Percentiles rank a stretch among this genome's conserved stretches.
Evolutionary conservation across 2,329 filamentous ascomycete genomes (phyloP).

Genomic region (Daldinia sp.): DNA sequence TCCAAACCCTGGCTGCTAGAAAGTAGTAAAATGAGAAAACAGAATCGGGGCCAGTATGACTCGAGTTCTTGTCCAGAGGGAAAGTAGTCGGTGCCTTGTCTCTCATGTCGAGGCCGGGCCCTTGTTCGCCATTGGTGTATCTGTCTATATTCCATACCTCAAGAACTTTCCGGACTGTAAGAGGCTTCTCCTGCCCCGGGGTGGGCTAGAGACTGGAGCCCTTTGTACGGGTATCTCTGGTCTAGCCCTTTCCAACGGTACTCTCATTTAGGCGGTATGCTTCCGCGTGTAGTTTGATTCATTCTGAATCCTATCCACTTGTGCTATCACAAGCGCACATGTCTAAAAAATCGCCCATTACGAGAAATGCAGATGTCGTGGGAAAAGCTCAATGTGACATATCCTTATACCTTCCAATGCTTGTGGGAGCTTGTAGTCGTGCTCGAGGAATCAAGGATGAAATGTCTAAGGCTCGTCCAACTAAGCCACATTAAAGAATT

Average conservation of each 20-base stretch:
- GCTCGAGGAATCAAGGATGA: slow-evolving; percentile 33
- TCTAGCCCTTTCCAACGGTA: slow-evolving; percentile 37
- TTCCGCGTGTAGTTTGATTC: slow-evolving; percentile 41
- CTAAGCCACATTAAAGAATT: slow-evolving; percentile 66
- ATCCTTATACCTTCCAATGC: slow-evolving; percentile 35
- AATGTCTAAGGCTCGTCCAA: slow-evolving; percentile 29
- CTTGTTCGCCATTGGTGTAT: slow-evolving; percentile 37
- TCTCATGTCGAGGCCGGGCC: slow-evolving; percentile 39
- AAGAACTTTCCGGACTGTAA: slow-evolving; percentile 34
- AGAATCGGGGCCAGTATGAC: slow-evolving; percentile 40
- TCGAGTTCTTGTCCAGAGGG: slow-evolving; percentile 40
- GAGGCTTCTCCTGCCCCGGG: slow-evolving; percentile 30
- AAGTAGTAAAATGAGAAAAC: slow-evolving; percentile 50
- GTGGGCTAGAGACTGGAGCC: slow-evolving; percentile 39
- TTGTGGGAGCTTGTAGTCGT: slow-evolving; percentile 9
- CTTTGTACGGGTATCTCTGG: slow-evolving; percentile 30
- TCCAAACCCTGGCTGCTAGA: slow-evolving; percentile 48
- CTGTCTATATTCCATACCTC: slow-evolving; percentile 32
- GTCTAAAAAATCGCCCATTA: slow-evolving; percentile 44
- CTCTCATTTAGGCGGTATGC: slow-evolving; percentile 41
- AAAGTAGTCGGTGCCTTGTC: slow-evolving; percentile 31
- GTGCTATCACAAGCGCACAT: slow-evolving; percentile 44
- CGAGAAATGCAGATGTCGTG: slow-evolving; percentile 45
- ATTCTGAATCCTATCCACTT: slow-evolving; percentile 45
- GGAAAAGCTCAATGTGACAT: slow-evolving; percentile 41